Evolutionary conservation across 805 yeast genomes (phyloP).

Genomic region (Suhomyces canberraensis): DNA sequence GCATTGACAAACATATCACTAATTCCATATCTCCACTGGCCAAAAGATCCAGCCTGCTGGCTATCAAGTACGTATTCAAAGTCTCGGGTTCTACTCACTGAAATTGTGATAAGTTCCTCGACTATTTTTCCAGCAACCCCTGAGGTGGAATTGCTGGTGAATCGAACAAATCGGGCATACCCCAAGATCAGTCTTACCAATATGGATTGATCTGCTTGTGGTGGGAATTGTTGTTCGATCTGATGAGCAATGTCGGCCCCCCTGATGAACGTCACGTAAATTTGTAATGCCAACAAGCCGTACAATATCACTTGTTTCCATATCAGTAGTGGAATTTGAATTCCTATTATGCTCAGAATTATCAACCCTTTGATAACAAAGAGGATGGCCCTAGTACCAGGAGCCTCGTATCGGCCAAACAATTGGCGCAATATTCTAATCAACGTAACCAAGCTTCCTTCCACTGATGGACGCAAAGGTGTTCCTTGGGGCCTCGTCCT

Average conservation of each 20-base stretch:
- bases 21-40: conserved; percentile 6
- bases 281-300: neutral
- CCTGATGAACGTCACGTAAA: conserved; percentile 11
- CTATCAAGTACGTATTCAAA: conserved; percentile 17
- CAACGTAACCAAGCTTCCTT: conserved; percentile 1
- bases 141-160: neutral
- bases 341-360: conserved; percentile 1
- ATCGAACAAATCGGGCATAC: neutral
- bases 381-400: neutral
- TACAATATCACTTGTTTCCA: neutral
- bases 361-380: conserved; percentile 4
- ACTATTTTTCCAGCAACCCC: conserved; percentile 3
- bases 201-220: neutral
- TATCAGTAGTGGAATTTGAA: neutral
- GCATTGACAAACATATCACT: conserved; percentile 12
- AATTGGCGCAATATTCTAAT: neutral
- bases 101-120: conserved; percentile 10
- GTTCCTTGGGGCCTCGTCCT: neutral
- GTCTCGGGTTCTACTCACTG: conserved; percentile 21
- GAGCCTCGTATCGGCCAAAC: conserved; percentile 2
- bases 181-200: conserved; percentile 1
- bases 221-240: conserved; percentile 8
- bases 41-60: neutral
- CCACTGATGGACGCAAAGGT: neutral
- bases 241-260: conserved; percentile 10